These are phyloP conservation scores for Microcyclospora pomicola DNA, from an alignment of 2,329 filamentous ascomycete species.

Conservation along the genomic window DNA sequence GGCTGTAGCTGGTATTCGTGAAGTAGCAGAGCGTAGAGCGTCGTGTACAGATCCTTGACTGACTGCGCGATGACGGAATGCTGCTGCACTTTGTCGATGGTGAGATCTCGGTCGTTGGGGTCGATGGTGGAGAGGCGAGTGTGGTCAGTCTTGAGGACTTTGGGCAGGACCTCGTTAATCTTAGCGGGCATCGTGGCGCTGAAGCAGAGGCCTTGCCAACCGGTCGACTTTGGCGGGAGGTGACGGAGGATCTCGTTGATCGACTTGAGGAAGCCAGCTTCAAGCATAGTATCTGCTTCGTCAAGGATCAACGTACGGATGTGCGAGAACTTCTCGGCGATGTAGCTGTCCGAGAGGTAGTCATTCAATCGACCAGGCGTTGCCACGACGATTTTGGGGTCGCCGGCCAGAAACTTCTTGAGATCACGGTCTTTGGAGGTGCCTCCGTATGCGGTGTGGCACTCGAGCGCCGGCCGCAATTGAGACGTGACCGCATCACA, in stretches of 20 bases:
- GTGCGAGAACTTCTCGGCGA: conserved; percentile 32
- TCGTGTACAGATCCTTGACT: conserved; percentile 32
- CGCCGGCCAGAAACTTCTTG: conserved; percentile 49
- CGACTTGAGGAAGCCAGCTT: conserved; percentile 40
- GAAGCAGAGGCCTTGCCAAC: conserved; percentile 39
- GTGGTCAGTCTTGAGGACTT: conserved; percentile 30
- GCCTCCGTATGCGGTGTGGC: conserved; percentile 51
- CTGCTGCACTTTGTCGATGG: conserved; percentile 36
- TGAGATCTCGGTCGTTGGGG: conserved; percentile 28
- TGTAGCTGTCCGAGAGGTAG: conserved; percentile 56
- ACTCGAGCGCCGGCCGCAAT: conserved; percentile 67
- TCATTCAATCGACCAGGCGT: conserved; percentile 79
- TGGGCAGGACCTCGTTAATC: conserved; percentile 31
- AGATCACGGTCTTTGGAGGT: conserved; percentile 74
- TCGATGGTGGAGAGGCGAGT: conserved; percentile 32
- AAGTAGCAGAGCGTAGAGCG: conserved; percentile 32
- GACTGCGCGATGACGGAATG: conserved; percentile 28
- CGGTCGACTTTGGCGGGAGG: conserved; percentile 36
- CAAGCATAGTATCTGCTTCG: conserved; percentile 79
- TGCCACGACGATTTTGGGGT: conserved; percentile 76
- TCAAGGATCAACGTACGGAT: conserved; percentile 33
- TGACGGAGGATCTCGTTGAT: conserved; percentile 38
- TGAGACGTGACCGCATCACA: conserved; percentile 75
- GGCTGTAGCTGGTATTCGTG: conserved; percentile 27
- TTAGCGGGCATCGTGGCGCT: conserved; percentile 32